Evolutionary conservation across 2,329 filamentous ascomycete genomes (phyloP).

Genomic region (Calonectria ilicicola): DNA sequence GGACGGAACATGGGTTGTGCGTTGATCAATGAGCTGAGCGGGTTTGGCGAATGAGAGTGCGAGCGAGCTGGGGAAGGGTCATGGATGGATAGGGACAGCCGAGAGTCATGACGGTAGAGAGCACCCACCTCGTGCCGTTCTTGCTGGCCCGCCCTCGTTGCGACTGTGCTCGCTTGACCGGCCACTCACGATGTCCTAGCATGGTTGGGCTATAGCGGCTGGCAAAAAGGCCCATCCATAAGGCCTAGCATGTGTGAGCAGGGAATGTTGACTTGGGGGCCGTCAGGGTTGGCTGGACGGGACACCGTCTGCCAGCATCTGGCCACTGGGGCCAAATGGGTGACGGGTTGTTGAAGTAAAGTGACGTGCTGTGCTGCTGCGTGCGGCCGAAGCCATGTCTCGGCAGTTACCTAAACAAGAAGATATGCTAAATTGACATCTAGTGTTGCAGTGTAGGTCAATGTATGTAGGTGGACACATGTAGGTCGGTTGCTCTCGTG

Average conservation of each 20-base stretch:
- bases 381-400: not conserved
- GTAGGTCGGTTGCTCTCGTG: slow-evolving; percentile 5
- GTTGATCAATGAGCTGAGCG: slow-evolving; percentile 15
- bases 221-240: slow-evolving; percentile 10
- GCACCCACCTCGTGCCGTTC: slow-evolving; percentile 11
- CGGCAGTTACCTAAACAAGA: slow-evolving; percentile 10
- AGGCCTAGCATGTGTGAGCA: slow-evolving; percentile 5
- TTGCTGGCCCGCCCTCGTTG: slow-evolving; percentile 9
- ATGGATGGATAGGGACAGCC: not conserved
- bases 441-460: not conserved
- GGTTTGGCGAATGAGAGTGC: slow-evolving; percentile 9
- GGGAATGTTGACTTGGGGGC: not conserved
- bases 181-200: slow-evolving; percentile 7
- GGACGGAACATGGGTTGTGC: slow-evolving; percentile 1
- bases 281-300: not conserved
- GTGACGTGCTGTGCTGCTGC: not conserved
- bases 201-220: slow-evolving; percentile 7
- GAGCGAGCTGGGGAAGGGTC: not conserved
- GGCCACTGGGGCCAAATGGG: not conserved
- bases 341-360: slow-evolving; percentile 1
- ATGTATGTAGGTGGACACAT: slow-evolving; percentile 8
- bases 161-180: slow-evolving; percentile 20
- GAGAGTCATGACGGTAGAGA: slow-evolving; percentile 12
- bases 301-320: not conserved
- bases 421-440: not conserved